A percentile compares a stretch with the other conserved stretches of the same genome.
Conservation (phyloP, 2,329 filamentous ascomycete species). For the Fusarium sp. region DNA sequence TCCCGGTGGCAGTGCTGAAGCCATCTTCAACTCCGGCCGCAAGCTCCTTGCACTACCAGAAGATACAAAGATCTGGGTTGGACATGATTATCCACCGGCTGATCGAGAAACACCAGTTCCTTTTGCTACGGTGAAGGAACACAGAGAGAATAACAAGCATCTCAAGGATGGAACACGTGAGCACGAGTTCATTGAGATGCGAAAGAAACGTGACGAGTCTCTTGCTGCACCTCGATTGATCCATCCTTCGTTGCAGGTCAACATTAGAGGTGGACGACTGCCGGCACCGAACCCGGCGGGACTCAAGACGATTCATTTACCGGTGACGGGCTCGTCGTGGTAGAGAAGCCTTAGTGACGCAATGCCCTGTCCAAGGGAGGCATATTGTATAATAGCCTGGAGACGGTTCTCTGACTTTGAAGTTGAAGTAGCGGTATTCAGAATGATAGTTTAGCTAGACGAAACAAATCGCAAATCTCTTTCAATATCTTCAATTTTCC, state of each 20-base stretch:
- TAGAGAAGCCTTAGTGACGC: background rate
- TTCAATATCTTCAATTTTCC: accelerated
- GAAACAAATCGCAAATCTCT: background rate
- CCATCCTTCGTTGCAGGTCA: constrained; percentile 63
- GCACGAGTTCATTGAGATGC: constrained; percentile 57
- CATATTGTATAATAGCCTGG: background rate
- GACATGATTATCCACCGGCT: constrained; percentile 63
- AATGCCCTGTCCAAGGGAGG: accelerated
- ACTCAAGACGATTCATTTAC: constrained; percentile 51
- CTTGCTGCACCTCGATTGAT: constrained; percentile 59
- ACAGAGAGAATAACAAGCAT: constrained; percentile 60
- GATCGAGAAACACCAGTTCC: constrained; percentile 49
- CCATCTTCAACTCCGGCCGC: constrained; percentile 56
- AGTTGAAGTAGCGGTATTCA: background rate
- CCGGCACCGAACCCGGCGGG: constrained; percentile 49
- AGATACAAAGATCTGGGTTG: constrained; percentile 61
- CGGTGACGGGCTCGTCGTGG: constrained; percentile 34
- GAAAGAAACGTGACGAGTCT: constrained; percentile 55
- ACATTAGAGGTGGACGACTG: constrained; percentile 60
- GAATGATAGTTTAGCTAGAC: background rate
- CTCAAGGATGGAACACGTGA: constrained; percentile 54
- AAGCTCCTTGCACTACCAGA: constrained; percentile 55
- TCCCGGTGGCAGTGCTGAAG: constrained; percentile 59
- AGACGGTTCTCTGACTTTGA: accelerated
- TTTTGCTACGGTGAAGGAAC: constrained; percentile 58